Evolutionary conservation across 140 eudicot genomes (phyloP).

Genomic region (Anethum foeniculum): DNA sequence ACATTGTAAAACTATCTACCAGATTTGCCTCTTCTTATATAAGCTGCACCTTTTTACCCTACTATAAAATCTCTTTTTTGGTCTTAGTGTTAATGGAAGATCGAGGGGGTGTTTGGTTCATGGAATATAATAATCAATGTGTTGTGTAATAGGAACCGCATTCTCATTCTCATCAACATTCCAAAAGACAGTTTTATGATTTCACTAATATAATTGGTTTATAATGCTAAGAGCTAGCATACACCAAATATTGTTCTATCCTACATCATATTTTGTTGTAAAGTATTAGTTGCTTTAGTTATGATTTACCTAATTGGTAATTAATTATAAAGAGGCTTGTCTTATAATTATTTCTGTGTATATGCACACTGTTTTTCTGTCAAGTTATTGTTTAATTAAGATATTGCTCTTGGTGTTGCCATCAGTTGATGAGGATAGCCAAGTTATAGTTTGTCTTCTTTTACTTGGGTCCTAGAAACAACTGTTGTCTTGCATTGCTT

Average conservation of each 20-base stretch:
- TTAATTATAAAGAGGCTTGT: not conserved
- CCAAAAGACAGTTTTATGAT: not conserved
- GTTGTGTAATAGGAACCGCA: too few species aligned
- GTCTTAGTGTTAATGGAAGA: too few species aligned
- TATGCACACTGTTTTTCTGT: not conserved
- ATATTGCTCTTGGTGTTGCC: constrained; percentile 28
- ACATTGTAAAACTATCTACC: not conserved
- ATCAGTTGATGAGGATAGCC: constrained; percentile 33
- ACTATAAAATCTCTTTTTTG: too few species aligned
- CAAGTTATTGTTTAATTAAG: constrained; percentile 1
- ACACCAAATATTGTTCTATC: not conserved
- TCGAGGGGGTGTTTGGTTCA: too few species aligned
- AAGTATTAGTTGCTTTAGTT: not conserved
- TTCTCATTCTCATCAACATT: not conserved
- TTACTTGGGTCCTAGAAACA: constrained; percentile 5
- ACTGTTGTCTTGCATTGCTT: constrained; percentile 16
- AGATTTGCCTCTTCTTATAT: not conserved
- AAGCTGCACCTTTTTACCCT: not conserved
- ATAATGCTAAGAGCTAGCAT: not conserved
- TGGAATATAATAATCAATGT: too few species aligned
- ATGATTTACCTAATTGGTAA: not conserved
- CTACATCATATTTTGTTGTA: not conserved
- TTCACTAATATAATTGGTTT: not conserved
- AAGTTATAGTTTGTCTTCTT: constrained; percentile 18
- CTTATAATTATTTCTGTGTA: not conserved